Evolutionary conservation across 2,329 filamentous ascomycete genomes (phyloP).

Genomic region (Penicillium sclerotigenum): DNA sequence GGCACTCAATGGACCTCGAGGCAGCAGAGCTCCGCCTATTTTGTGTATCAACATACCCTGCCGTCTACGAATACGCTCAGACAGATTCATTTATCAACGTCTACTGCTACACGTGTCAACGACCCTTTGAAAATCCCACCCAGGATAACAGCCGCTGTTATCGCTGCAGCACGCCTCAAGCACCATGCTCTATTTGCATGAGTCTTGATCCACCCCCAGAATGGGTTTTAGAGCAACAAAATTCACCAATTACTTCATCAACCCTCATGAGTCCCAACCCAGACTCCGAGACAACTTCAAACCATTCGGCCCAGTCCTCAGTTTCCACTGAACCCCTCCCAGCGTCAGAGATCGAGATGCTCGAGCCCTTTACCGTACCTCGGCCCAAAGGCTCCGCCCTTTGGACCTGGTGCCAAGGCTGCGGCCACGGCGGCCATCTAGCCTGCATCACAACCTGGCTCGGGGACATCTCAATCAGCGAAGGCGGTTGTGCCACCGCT

Average conservation of each 20-base stretch:
- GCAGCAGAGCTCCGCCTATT: conserved; percentile 57
- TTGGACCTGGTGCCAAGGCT: conserved; percentile 58
- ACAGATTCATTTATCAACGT: conserved; percentile 55
- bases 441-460: conserved; percentile 59
- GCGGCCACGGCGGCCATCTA: conserved; percentile 59
- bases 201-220: conserved; percentile 41
- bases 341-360: conserved; percentile 24
- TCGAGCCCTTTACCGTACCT: conserved; percentile 26
- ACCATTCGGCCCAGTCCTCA: conserved; percentile 46
- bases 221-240: conserved; percentile 34
- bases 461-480: conserved; percentile 45
- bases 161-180: conserved; percentile 45
- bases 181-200: conserved; percentile 43
- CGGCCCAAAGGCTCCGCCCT: conserved; percentile 40
- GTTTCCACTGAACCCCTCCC: conserved; percentile 33
- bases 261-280: conserved; percentile 11
- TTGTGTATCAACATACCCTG: conserved; percentile 54
- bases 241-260: conserved; percentile 10
- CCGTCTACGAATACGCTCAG: conserved; percentile 56
- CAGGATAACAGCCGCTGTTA: conserved; percentile 52
- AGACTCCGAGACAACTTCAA: conserved; percentile 30
- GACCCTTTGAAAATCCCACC: conserved; percentile 51
- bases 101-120: conserved; percentile 56
- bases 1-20: conserved; percentile 44
- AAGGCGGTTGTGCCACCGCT: conserved; percentile 57